Conservation (phyloP, 345 rosid genomes). For the Populus euphratica region DNA sequence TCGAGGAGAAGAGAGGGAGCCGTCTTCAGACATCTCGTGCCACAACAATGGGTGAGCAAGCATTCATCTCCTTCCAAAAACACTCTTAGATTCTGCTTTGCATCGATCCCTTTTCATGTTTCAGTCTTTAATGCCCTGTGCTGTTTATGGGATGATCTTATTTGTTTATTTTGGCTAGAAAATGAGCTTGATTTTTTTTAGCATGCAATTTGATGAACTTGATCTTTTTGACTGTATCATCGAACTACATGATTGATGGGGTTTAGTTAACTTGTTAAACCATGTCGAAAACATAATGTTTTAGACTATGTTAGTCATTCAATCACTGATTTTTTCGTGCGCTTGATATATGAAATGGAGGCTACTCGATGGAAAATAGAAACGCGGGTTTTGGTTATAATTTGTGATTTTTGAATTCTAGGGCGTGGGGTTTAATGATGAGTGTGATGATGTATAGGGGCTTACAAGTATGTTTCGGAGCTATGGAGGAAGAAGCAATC, state of each 20-base stretch:
- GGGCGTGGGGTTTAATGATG: background rate
- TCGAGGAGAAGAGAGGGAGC: background rate
- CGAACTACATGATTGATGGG: background rate
- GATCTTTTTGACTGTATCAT: background rate
- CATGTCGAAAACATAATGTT: background rate
- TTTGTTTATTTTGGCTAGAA: background rate
- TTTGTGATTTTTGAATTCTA: background rate
- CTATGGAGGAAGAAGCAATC: constrained; percentile 44
- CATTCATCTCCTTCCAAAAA: background rate
- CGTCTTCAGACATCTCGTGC: background rate
- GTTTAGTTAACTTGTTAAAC: background rate
- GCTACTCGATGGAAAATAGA: background rate
- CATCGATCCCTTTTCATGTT: background rate
- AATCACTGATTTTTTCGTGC: background rate
- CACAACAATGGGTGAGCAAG: background rate
- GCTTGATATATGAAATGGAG: background rate
- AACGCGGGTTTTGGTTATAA: background rate
- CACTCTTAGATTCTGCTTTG: background rate
- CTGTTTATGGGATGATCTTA: background rate
- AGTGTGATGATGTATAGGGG: constrained; percentile 16
- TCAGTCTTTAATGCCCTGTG: background rate
- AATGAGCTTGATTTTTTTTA: background rate
- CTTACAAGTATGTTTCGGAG: constrained; percentile 42
- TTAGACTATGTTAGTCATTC: background rate
- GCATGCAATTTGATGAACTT: background rate